Percentiles rank a stretch among this genome's conserved stretches.
These are phyloP conservation scores for Phyllachora maydis DNA, from an alignment of 2,329 filamentous ascomycete genomes.

Conservation along the genomic window DNA sequence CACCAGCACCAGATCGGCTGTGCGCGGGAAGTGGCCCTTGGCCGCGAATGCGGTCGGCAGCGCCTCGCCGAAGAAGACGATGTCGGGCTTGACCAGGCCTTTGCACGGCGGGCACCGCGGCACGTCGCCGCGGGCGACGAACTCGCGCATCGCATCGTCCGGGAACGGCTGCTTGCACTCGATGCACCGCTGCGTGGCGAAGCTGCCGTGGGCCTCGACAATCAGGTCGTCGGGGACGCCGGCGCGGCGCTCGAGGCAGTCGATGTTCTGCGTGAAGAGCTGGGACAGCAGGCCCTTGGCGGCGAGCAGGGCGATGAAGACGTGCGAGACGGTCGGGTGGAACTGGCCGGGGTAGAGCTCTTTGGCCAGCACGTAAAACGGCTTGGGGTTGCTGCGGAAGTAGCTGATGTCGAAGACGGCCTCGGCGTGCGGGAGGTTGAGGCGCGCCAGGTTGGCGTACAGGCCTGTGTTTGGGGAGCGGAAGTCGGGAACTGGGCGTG, in stretches of 20 bases:
- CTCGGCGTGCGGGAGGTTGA: slow-evolving; percentile 76
- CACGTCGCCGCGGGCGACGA: slow-evolving; percentile 45
- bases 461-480: slow-evolving; percentile 81
- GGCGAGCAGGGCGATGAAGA: slow-evolving; percentile 67
- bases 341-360: slow-evolving; percentile 86
- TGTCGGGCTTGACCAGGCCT: slow-evolving; percentile 80
- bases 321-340: slow-evolving; percentile 74
- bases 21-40: slow-evolving; percentile 25
- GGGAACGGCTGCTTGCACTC: slow-evolving; percentile 61
- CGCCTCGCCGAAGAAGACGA: slow-evolving; percentile 72
- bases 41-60: slow-evolving; percentile 41
- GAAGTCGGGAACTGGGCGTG: slow-evolving; percentile 80
- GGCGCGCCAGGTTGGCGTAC: slow-evolving; percentile 73
- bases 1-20: slow-evolving; percentile 43
- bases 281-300: slow-evolving; percentile 61
- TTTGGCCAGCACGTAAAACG: slow-evolving; percentile 81
- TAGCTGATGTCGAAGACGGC: slow-evolving; percentile 87
- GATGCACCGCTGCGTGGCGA: slow-evolving; percentile 78
- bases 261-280: slow-evolving; percentile 95
- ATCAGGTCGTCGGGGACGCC: slow-evolving; percentile 68
- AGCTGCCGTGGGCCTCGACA: slow-evolving; percentile 88
- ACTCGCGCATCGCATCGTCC: slow-evolving; percentile 49
- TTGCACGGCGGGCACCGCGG: slow-evolving; percentile 50
- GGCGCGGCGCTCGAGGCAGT: slow-evolving; percentile 75
- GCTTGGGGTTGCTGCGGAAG: slow-evolving; percentile 65